Evolutionary conservation across 1,284 basidiomycete species (phyloP).

Genomic region (Rhodotorula sp.): DNA sequence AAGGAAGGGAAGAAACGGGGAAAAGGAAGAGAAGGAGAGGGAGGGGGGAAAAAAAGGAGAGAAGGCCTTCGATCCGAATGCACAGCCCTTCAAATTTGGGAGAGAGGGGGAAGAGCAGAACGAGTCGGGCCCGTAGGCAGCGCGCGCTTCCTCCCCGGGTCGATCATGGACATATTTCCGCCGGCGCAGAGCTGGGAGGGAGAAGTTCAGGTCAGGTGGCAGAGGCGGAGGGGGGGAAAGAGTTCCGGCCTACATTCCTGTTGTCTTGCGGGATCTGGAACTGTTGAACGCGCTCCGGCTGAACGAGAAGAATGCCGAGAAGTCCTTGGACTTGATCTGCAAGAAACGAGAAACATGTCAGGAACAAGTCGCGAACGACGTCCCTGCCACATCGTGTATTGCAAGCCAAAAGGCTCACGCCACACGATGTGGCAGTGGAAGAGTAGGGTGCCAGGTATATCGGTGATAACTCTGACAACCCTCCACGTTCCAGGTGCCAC

Average conservation of each 20-base stretch:
- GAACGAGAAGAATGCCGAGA: slow-evolving; percentile 11
- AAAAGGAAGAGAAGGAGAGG: too few species aligned
- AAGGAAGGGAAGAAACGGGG: too few species aligned
- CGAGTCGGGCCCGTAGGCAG: neutral
- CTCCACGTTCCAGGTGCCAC: slow-evolving; percentile 43
- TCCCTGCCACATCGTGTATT: too few species aligned
- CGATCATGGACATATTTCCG: too few species aligned
- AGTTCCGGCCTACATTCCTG: neutral
- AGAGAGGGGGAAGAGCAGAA: too few species aligned
- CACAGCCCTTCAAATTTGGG: neutral
- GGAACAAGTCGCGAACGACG: neutral
- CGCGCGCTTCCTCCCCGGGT: too few species aligned
- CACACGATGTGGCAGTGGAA: slow-evolving; percentile 7
- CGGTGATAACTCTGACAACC: slow-evolving; percentile 43
- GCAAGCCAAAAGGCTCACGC: neutral
- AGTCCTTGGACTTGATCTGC: slow-evolving; percentile 12
- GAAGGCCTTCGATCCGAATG: too few species aligned
- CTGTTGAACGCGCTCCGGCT: slow-evolving; percentile 2
- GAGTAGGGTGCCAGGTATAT: slow-evolving; percentile 11
- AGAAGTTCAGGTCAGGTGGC: too few species aligned
- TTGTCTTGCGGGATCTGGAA: slow-evolving; percentile 7
- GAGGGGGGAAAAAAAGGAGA: too few species aligned
- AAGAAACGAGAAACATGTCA: neutral
- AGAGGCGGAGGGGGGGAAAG: too few species aligned
- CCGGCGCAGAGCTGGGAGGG: too few species aligned